A percentile compares a stretch with the other conserved stretches of the same genome.
These are phyloP conservation scores for Mucor velutinosus DNA, from an alignment of 371 early-diverging fungal species.

Conservation along the genomic window DNA sequence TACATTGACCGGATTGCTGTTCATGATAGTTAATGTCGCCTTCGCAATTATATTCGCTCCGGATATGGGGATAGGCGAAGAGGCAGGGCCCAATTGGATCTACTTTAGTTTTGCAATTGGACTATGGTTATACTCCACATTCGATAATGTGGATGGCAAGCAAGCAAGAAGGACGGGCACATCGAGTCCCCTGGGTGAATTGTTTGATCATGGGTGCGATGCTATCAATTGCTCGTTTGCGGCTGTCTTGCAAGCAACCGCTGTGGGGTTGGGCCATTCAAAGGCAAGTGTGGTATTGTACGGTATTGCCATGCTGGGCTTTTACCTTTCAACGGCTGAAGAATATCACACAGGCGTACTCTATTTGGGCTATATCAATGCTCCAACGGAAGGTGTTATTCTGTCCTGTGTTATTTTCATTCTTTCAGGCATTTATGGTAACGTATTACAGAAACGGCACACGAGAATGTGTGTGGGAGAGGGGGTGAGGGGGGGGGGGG, in stretches of 20 bases:
- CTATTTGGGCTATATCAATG: slow-evolving; percentile 92
- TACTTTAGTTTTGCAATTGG: slow-evolving; percentile 76
- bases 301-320: slow-evolving; percentile 74
- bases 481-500: not conserved
- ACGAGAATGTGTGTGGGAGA: not conserved
- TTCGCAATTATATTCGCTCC: slow-evolving; percentile 56
- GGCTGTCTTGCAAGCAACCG: slow-evolving; percentile 82
- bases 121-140: slow-evolving; percentile 93
- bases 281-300: slow-evolving; percentile 67
- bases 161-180: slow-evolving; percentile 95
- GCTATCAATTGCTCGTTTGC: slow-evolving; percentile 92
- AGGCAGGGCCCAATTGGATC: slow-evolving; percentile 44
- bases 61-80: slow-evolving; percentile 29
- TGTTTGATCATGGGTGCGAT: slow-evolving; percentile 95
- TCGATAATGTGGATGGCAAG: slow-evolving; percentile 98
- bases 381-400: slow-evolving; percentile 95
- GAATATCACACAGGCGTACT: slow-evolving; percentile 95
- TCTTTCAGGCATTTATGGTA: slow-evolving; percentile 70
- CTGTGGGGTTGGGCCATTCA: slow-evolving; percentile 79
- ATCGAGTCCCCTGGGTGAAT: slow-evolving; percentile 93
- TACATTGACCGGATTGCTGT: slow-evolving; percentile 92
- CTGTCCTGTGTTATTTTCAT: slow-evolving; percentile 70
- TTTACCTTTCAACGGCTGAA: slow-evolving; percentile 94
- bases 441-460: slow-evolving; percentile 8
- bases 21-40: slow-evolving; percentile 79